Evolutionary conservation across 2,329 filamentous ascomycete genomes (phyloP), one percentile per base, ranked within the genome.

Genomic region (Aspergillus arachidicola): DNA sequence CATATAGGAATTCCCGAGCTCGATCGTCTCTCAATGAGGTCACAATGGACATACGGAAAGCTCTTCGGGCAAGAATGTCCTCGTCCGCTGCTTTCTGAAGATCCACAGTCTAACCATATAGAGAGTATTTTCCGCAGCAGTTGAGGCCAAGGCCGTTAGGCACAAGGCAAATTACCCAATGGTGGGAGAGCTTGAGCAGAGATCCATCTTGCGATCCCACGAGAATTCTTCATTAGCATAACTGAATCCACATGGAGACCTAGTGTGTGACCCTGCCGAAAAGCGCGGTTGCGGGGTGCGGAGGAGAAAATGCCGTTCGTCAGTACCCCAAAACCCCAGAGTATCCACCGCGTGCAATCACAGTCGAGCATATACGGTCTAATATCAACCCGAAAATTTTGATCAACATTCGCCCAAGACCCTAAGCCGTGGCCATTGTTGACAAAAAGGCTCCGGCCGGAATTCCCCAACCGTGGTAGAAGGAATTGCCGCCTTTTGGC

Each of bases 261-360:
- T 28, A 28, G 26, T 28, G 26, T 28, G 26, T 16, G 32, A 7
- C n/a, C 48, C 21, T 23, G 51, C 30, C 51, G 32, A 54, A 36
- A 54, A 36, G 5, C 51, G 30, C 11, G 14, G 26, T 50, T 50
- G 46, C 26, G 46, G 46, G 46, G 46, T 50, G 46, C 46, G 46
- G 46, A 50, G 46, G 23, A 9, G 19, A 28, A 28, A 19, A 30
- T 2, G 32, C 32, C 57, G 48, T 12, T 59, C 21, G 26, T 59
- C 32, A 59, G 21, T 11, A 59, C 32, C 19, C 34, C 41, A 30
- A 36, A 38, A 34, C 53, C 53, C 53, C 19, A 34, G 50, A 43
- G 55, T 34, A 57, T 32, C 55, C 55, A 45, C 55, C 30, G 7
- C 26, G 55, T 57, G 55, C 36, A 57, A 57, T 57, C 23, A 45